A percentile compares a stretch with the other conserved stretches of the same genome.
These are phyloP conservation scores for Alternaria infectoria DNA, from an alignment of 2,329 filamentous ascomycete species.

Conservation along the genomic window DNA sequence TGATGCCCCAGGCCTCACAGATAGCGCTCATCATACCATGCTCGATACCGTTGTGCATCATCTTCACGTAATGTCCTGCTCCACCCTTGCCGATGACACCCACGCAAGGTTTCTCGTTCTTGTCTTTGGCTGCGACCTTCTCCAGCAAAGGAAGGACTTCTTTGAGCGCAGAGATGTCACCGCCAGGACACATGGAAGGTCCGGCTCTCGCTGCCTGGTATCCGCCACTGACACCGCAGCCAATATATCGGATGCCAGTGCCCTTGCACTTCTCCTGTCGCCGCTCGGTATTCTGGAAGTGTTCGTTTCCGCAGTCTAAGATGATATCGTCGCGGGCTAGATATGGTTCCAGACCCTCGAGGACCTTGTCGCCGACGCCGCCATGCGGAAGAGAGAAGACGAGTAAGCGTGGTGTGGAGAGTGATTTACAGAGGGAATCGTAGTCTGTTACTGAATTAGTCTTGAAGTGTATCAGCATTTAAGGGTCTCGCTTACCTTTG, in stretches of 20 bases:
- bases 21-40: slow-evolving; percentile 72
- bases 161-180: slow-evolving; percentile 63
- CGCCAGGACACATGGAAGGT: slow-evolving; percentile 71
- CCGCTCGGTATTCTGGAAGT: slow-evolving; percentile 69
- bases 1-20: slow-evolving; percentile 69
- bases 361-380: slow-evolving; percentile 54
- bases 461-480: background rate
- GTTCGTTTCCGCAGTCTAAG: slow-evolving; percentile 72
- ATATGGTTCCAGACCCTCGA: slow-evolving; percentile 56
- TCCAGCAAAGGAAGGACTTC: slow-evolving; percentile 66
- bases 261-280: slow-evolving; percentile 64
- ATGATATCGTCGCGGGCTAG: slow-evolving; percentile 69
- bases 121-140: slow-evolving; percentile 68
- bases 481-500: slow-evolving; percentile 29
- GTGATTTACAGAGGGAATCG: slow-evolving; percentile 56
- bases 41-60: slow-evolving; percentile 78
- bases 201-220: slow-evolving; percentile 71
- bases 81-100: slow-evolving; percentile 66
- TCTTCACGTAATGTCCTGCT: slow-evolving; percentile 75
- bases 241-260: slow-evolving; percentile 69
- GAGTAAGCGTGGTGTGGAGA: slow-evolving; percentile 58
- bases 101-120: slow-evolving; percentile 65
- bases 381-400: slow-evolving; percentile 62
- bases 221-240: slow-evolving; percentile 71
- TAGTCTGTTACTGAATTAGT: slow-evolving; percentile 51